Conservation (phyloP, 2,329 filamentous ascomycete genomes). For the Trichophyton equinum region DNA sequence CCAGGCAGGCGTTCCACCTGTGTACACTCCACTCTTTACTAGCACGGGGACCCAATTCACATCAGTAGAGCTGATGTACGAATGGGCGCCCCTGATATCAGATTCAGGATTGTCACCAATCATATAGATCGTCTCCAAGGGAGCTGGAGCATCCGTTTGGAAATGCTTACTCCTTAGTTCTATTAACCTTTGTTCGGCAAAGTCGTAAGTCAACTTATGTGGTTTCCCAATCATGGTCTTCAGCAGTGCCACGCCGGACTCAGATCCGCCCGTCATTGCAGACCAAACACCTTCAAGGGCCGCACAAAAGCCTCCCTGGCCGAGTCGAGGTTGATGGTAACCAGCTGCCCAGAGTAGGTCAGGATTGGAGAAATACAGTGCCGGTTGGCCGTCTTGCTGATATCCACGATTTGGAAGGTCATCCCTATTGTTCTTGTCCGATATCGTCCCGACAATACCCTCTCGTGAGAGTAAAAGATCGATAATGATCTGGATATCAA, state of each 20-base stretch:
- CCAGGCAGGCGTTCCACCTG: slow-evolving; percentile 44
- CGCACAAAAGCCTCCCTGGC: slow-evolving; percentile 80
- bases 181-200: slow-evolving; percentile 62
- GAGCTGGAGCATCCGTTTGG: slow-evolving; percentile 23
- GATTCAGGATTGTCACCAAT: slow-evolving; percentile 81
- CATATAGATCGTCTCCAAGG: slow-evolving; percentile 77
- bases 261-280: slow-evolving; percentile 50
- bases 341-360: slow-evolving; percentile 81
- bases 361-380: slow-evolving; percentile 76
- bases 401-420: slow-evolving; percentile 62
- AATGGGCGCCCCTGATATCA: slow-evolving; percentile 79
- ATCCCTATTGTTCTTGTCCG: slow-evolving; percentile 53
- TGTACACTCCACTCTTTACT: slow-evolving; percentile 69
- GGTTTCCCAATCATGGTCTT: slow-evolving; percentile 75
- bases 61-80: slow-evolving; percentile 52
- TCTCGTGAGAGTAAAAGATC: slow-evolving; percentile 67
- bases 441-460: slow-evolving; percentile 74
- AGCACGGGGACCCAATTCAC: slow-evolving; percentile 68
- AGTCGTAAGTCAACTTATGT: slow-evolving; percentile 61
- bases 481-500: slow-evolving; percentile 72
- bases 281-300: slow-evolving; percentile 70
- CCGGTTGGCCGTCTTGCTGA: slow-evolving; percentile 68
- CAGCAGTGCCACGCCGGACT: slow-evolving; percentile 43
- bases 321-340: slow-evolving; percentile 74
- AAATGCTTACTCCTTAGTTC: slow-evolving; percentile 45